Percentiles rank a stretch among this genome's conserved stretches.
phyloP scores from a whole-genome alignment of 2,329 filamentous ascomycete genomes.

The Fusarium napiforme region DNA sequence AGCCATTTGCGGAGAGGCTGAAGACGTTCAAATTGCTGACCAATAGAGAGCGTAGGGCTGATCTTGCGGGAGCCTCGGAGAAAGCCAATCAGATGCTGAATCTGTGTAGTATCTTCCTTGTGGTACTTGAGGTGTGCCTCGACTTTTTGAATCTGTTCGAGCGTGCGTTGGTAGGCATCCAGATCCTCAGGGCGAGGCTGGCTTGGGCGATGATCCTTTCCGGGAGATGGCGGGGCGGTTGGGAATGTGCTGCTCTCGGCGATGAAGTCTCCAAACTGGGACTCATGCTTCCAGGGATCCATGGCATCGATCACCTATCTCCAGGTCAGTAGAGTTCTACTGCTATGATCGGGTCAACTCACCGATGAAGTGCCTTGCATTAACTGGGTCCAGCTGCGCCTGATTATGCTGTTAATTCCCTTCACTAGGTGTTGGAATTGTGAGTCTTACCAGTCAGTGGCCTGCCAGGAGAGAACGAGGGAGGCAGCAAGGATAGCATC shows the following conservation, averaged over 20 bases:
- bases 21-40: slow-evolving; percentile 89
- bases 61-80: slow-evolving; percentile 78
- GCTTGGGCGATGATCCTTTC: slow-evolving; percentile 69
- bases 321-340: slow-evolving; percentile 25
- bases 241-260: slow-evolving; percentile 80
- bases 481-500: slow-evolving; percentile 94
- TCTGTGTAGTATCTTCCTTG: slow-evolving; percentile 74
- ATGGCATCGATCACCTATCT: slow-evolving; percentile 85
- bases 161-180: slow-evolving; percentile 72
- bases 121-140: slow-evolving; percentile 75
- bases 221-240: slow-evolving; percentile 71
- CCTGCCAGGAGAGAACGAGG: slow-evolving; percentile 93
- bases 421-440: background rate
- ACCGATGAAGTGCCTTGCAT: slow-evolving; percentile 92
- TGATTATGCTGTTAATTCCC: slow-evolving; percentile 56
- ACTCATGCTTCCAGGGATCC: slow-evolving; percentile 91
- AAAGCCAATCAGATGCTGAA: slow-evolving; percentile 77
- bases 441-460: slow-evolving; percentile 84
- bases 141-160: slow-evolving; percentile 74
- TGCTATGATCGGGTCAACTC: slow-evolving; percentile 52
- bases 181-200: slow-evolving; percentile 77
- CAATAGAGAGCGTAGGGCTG: slow-evolving; percentile 74
- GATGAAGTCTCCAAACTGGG: slow-evolving; percentile 85
- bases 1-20: slow-evolving; percentile 91
- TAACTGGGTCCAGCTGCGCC: slow-evolving; percentile 91